phyloP scores from a whole-genome alignment of 257 asterid species.

The Solanum etuberosum region DNA sequence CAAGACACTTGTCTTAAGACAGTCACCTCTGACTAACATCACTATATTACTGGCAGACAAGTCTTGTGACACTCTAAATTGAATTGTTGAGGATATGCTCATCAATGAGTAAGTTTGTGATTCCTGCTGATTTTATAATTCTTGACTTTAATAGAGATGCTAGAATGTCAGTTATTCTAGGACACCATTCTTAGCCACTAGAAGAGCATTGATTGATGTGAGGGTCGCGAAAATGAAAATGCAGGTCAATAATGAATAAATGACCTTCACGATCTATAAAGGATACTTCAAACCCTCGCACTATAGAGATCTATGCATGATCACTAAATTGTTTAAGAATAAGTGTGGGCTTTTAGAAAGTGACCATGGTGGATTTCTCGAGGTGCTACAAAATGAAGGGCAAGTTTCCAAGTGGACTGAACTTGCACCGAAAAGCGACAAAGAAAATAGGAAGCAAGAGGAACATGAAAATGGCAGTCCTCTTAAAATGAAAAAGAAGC shows the following conservation, averaged over 20 bases:
- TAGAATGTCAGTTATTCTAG: neutral
- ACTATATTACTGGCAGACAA: too few species aligned
- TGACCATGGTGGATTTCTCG: neutral
- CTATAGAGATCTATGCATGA: neutral
- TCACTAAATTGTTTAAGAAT: neutral
- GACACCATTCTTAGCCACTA: neutral
- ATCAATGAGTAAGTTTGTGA: neutral
- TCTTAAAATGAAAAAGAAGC: neutral
- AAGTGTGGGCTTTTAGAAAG: neutral
- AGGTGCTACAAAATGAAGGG: neutral
- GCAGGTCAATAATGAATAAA: too few species aligned
- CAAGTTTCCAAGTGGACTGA: neutral
- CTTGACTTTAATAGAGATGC: neutral
- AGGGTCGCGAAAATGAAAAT: neutral
- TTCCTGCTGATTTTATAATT: neutral
- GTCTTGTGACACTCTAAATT: neutral
- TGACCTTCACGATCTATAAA: too few species aligned
- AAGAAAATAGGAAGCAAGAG: neutral
- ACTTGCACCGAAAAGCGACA: neutral
- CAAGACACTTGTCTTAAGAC: too few species aligned
- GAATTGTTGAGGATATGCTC: neutral
- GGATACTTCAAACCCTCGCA: neutral
- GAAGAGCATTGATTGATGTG: neutral
- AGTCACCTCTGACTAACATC: too few species aligned
- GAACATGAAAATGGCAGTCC: neutral